Percentiles rank a stretch among this genome's conserved stretches.
Evolutionary conservation across 257 asterid genomes (phyloP).

Genomic region (Lantana camara): DNA sequence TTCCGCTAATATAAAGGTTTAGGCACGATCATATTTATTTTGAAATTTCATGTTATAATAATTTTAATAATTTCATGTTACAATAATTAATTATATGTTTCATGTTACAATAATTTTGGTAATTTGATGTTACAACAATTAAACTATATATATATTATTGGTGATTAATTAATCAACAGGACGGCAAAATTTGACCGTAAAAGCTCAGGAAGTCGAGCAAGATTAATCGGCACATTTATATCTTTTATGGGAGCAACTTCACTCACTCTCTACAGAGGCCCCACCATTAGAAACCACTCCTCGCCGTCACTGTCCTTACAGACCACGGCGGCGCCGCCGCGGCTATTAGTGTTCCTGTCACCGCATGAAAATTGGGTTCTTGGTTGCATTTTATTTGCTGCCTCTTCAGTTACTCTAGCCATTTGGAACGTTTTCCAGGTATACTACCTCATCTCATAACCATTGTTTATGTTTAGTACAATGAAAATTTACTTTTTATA

Average conservation of each 20-base stretch:
- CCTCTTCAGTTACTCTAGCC: conserved; percentile 59
- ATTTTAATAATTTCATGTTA: no score
- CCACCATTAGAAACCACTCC: conserved; percentile 46
- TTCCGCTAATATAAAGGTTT: no score
- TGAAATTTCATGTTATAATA: no score
- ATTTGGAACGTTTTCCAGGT: conserved; percentile 78
- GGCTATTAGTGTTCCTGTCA: conserved; percentile 56
- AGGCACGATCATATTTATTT: no score
- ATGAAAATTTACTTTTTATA: no score
- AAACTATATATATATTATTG: no score
- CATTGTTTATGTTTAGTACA: no score
- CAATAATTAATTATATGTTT: no score
- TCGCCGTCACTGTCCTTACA: conserved; percentile 36
- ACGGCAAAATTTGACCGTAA: conserved; percentile 50
- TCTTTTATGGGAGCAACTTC: conserved; percentile 59
- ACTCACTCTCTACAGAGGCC: conserved; percentile 60
- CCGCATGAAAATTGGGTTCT: conserved; percentile 69
- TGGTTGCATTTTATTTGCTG: conserved; percentile 67
- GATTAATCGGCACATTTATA: conserved; percentile 57
- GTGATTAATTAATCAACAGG: no score
- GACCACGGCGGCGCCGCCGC: conserved; percentile 29
- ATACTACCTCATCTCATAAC: not conserved
- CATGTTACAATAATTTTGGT: no score
- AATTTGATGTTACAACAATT: no score
- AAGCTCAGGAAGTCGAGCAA: conserved; percentile 51